Evolutionary conservation across 805 yeast species (phyloP), one percentile per base, ranked within the genome.

Genomic region (Zygotorulaspora danielsina): DNA sequence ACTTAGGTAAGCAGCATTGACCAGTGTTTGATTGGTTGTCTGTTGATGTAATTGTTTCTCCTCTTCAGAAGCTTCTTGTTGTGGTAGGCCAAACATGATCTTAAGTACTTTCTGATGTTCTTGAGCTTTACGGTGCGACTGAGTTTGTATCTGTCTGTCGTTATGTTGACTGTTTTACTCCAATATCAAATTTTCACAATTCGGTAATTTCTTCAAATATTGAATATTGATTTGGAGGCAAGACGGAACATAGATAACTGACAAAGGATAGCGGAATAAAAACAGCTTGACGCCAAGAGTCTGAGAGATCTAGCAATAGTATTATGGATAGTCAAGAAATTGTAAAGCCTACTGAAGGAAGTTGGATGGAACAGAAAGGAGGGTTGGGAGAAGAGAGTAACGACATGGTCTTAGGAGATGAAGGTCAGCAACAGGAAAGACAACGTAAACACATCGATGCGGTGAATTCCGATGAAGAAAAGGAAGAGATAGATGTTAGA

Each of bases 41-140:
- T 75, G 71, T 63, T 81, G 80, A 58, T 80, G 87, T 41, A 72
- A 59, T 57, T 73, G 79, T 69, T 76, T 80, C 63, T 79, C 80
- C 53, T 79, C 84, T 55, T 80, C 86, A 50, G 74, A 67, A 54
- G 76, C 74, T 45, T 60, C 63, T 51, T 57, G 62, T 53, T 76
- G 81, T 49, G 79, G 71, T 49, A 72, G 64, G 35, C 73, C 74
- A 55, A 67, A 70, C 74, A 69, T 70, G 37, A 53, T 63, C 53
- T 50, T 62, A 61, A 16, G 10, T 15, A 32, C 12, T 19, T 12
- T 32, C 19, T 18, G 16, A 16, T 32, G 16, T 19, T 27, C 16
- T 4, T n/a, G 36, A 9, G 28, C 27, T 20, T 22, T n/a, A 17
- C 8, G 11, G 7, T 24, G 27, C 27, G 27, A 24, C 4, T 24